Evolutionary conservation across 768 basidiomycete species (phyloP).

Genomic region (Cyclocybe aegerita): DNA sequence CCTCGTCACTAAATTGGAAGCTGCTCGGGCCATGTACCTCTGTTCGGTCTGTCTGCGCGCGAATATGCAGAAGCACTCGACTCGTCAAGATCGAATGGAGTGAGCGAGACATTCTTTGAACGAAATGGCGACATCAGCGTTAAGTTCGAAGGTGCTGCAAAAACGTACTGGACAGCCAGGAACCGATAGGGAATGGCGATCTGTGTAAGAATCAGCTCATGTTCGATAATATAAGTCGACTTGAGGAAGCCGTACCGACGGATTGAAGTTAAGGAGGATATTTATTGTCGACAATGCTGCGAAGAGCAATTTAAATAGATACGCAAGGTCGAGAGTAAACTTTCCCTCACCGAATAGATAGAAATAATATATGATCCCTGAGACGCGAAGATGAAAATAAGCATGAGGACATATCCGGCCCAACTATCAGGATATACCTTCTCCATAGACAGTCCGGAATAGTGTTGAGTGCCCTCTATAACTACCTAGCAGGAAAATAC

Average conservation of each 20-base stretch:
- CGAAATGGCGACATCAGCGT: neutral
- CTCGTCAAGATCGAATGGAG: constrained; percentile 11
- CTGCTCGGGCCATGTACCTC: neutral
- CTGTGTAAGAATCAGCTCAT: too few species aligned
- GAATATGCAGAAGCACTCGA: constrained; percentile 10
- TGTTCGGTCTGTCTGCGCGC: neutral
- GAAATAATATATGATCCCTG: constrained; percentile 13
- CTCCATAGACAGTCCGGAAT: constrained; percentile 6
- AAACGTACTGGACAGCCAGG: constrained; percentile 7
- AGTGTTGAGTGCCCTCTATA: constrained; percentile 7
- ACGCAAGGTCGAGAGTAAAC: neutral
- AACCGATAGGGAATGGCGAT: constrained; percentile 4
- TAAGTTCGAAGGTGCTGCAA: neutral
- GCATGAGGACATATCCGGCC: neutral
- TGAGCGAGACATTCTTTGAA: constrained; percentile 1
- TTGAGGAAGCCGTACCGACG: constrained; percentile 8
- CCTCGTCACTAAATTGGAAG: too few species aligned
- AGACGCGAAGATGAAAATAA: neutral
- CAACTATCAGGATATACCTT: constrained; percentile 2
- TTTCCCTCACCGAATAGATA: constrained; percentile 12
- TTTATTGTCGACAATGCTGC: constrained; percentile 12
- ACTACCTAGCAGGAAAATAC: neutral
- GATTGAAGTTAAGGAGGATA: constrained; percentile 3
- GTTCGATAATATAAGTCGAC: neutral
- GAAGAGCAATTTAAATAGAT: neutral